Percentiles rank a stretch among this genome's conserved stretches.
These are phyloP conservation scores for Amanita rubescens DNA, from an alignment of 768 basidiomycete genomes.

Conservation along the genomic window DNA sequence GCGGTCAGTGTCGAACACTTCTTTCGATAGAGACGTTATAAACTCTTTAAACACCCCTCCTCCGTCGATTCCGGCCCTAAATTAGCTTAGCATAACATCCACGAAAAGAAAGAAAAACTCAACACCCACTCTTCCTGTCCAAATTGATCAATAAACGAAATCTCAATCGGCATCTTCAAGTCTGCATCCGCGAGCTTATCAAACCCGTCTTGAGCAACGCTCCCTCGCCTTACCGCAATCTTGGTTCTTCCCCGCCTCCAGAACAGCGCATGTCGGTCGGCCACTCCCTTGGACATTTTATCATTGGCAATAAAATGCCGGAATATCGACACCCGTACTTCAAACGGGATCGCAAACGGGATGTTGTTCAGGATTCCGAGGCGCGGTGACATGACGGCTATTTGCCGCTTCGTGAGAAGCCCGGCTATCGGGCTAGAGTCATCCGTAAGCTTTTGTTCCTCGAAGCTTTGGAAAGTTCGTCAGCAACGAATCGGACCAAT, in stretches of 20 bases:
- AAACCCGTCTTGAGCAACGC: constrained; percentile 88
- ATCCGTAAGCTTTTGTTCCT: constrained; percentile 12
- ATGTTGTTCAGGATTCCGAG: constrained; percentile 92
- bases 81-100: not conserved
- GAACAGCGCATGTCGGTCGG: constrained; percentile 10
- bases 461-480: constrained; percentile 9
- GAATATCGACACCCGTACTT: constrained; percentile 85
- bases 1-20: constrained; percentile 91
- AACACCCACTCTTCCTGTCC: constrained; percentile 71
- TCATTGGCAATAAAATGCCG: constrained; percentile 75
- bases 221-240: constrained; percentile 61
- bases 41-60: constrained; percentile 99
- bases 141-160: constrained; percentile 89
- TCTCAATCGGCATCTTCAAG: constrained; percentile 77
- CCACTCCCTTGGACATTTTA: constrained; percentile 19
- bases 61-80: constrained; percentile 87
- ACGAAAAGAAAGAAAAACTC: too few relatives aligned
- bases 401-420: constrained; percentile 56
- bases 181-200: constrained; percentile 70
- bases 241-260: constrained; percentile 22
- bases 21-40: constrained; percentile 84
- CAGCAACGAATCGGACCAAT: not conserved
- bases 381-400: constrained; percentile 73
- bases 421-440: constrained; percentile 8
- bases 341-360: constrained; percentile 92